Evolutionary conservation across 495 filamentous ascomycete genomes (phyloP).

Genomic region (Astrothelium subdiscretum): DNA sequence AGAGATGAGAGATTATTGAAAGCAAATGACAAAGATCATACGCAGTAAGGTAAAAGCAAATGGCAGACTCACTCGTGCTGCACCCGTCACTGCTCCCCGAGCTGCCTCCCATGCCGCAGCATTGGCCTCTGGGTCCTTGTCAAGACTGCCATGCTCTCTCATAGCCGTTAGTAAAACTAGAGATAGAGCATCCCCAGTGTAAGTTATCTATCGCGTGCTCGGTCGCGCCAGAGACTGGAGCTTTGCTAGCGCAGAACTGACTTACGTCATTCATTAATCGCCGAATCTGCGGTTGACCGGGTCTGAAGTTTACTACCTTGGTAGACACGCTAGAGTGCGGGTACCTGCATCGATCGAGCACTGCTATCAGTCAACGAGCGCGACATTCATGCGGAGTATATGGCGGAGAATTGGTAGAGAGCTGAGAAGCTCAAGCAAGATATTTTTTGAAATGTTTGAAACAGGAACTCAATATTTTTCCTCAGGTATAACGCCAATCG

Average conservation of each 20-base stretch:
- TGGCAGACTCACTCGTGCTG: conserved; percentile 39
- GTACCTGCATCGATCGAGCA: too few relatives aligned
- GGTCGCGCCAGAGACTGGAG: background rate
- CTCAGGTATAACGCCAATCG: too few relatives aligned
- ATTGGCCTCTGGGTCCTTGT: conserved; percentile 45
- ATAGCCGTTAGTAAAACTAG: background rate
- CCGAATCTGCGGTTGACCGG: too few relatives aligned
- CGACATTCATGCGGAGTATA: too few relatives aligned
- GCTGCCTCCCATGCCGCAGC: conserved; percentile 51
- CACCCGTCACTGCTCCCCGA: conserved; percentile 48
- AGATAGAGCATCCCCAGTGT: background rate
- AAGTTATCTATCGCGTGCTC: background rate
- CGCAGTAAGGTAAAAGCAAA: conserved; percentile 1
- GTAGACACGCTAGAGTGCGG: too few relatives aligned
- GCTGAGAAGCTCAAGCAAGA: too few relatives aligned
- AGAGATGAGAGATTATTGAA: background rate
- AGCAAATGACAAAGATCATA: background rate
- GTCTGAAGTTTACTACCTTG: too few relatives aligned
- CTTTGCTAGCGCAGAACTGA: background rate
- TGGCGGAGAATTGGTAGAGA: too few relatives aligned
- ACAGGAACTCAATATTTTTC: too few relatives aligned
- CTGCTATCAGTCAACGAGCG: too few relatives aligned
- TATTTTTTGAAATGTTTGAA: too few relatives aligned
- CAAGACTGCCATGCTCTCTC: conserved; percentile 21
- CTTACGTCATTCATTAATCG: background rate